phyloP scores from a whole-genome alignment of 1,139 yeast species.

The Kluyveromyces marxianus region DNA sequence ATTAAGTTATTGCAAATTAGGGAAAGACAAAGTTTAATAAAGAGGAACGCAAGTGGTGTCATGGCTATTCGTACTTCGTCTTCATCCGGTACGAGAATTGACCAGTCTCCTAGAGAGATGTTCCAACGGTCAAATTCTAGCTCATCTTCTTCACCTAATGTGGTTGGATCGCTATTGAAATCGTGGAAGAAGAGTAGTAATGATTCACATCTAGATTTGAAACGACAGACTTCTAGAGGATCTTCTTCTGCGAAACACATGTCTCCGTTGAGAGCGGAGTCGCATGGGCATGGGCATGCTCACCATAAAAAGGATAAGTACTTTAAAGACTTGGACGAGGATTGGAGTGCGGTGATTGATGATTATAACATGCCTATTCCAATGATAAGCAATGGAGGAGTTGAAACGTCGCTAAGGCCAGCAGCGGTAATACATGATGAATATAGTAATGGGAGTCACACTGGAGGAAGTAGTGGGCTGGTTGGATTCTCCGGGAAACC shows the following conservation, averaged over 20 bases:
- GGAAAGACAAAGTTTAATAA: too few relatives aligned
- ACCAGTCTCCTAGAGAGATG: constrained; percentile 11
- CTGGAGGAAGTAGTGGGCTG: too few relatives aligned
- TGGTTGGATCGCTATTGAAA: constrained; percentile 11
- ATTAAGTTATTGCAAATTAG: too few relatives aligned
- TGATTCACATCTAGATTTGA: constrained; percentile 3
- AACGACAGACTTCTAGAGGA: not conserved
- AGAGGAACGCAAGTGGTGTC: not conserved
- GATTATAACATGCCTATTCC: constrained; percentile 34
- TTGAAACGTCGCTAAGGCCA: constrained; percentile 16
- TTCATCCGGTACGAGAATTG: constrained; percentile 6
- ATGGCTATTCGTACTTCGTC: constrained; percentile 12
- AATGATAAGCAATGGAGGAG: constrained; percentile 33
- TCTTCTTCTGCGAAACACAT: constrained; percentile 16
- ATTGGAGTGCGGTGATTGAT: constrained; percentile 85
- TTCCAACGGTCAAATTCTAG: constrained; percentile 10
- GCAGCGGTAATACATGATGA: constrained; percentile 9
- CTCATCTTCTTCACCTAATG: constrained; percentile 8
- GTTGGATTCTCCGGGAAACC: constrained; percentile 12
- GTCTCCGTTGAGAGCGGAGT: constrained; percentile 9
- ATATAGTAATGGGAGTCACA: not conserved
- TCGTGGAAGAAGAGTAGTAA: constrained; percentile 8
- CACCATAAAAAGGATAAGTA: constrained; percentile 26
- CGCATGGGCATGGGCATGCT: constrained; percentile 2
- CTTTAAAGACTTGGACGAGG: constrained; percentile 71